Conservation (phyloP, 2,329 filamentous ascomycete species). For the Alternaria arbusti region DNA sequence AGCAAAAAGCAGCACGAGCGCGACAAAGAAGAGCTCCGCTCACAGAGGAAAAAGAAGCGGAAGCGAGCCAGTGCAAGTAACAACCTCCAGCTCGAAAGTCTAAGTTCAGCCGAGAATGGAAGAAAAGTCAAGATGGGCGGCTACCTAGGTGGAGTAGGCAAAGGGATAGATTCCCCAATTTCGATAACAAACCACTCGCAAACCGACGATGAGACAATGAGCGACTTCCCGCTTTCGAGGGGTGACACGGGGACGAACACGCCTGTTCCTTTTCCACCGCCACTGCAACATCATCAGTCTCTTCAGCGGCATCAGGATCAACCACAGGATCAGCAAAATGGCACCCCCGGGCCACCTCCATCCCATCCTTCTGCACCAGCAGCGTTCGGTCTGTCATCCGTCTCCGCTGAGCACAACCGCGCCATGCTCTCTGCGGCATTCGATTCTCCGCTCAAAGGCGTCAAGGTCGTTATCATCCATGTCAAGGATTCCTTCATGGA, state of each 20-base stretch:
- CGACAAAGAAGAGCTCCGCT: conserved; percentile 37
- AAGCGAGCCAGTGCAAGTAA: conserved; percentile 61
- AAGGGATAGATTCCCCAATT: conserved; percentile 20
- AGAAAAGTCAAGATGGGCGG: conserved; percentile 25
- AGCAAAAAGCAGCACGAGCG: conserved; percentile 47
- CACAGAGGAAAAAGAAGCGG: conserved; percentile 62
- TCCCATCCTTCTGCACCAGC: conserved; percentile 32
- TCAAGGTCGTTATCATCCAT: conserved; percentile 89
- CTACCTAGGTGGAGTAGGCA: conserved; percentile 2
- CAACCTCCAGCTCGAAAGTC: conserved; percentile 32
- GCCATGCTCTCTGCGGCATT: conserved; percentile 37
- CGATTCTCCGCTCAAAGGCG: conserved; percentile 66
- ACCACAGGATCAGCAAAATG: not conserved
- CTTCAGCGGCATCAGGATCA: not conserved
- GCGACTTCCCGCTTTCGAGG: conserved; percentile 27
- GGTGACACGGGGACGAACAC: conserved; percentile 29
- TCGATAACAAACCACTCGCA: conserved; percentile 6
- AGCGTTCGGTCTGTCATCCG: conserved; percentile 28
- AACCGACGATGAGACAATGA: conserved; percentile 38
- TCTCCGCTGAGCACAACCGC: conserved; percentile 35
- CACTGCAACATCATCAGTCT: not conserved
- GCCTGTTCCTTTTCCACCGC: conserved; percentile 11
- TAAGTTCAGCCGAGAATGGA: not conserved
- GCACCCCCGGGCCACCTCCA: not conserved
- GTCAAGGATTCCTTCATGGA: conserved; percentile 86